Base-by-base conservation (phyloP, 192 early-diverging fungal species). In the Backusella luteola region DNA sequence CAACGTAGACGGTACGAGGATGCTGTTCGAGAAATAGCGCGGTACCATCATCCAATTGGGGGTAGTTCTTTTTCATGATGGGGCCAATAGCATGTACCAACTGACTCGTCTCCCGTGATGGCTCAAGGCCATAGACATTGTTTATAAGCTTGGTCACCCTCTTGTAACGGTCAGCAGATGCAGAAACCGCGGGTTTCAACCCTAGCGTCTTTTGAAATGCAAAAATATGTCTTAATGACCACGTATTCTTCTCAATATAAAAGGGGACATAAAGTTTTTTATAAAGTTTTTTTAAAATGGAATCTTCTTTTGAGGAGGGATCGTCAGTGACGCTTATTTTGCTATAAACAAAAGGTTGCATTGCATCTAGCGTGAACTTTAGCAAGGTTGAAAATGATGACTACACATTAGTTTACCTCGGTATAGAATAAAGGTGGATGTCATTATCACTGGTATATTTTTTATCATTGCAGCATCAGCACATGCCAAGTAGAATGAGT, bases 71-170 rank as follows among this genome's bases (percentile, higher is more conserved):
- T 69, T 66, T 71, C 67, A 82, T 74, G 4, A 85, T 73, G 5
- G 84, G 81, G 0, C 81, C 81, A 63, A 82, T 44, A 23, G 66
- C 46, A n/a, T 75, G 38, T 1, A 81, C 68, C 34, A 81, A 73
- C 11, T 76, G 73, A 7, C 73, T 73, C 9, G 66, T 7, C 6
- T 76, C 49, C 4, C 76, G 72, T 21, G 80, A 53, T 0, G 46
- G 19, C n/a, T 81, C 76, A n/a, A 81, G 53, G 0, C 78, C 74
- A 29, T 44, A 80, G 7, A 70, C 69, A 12, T 39, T 80, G 63
- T 80, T 80, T 0, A 76, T 26, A 0, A 80, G n/a, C 34, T 76
- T 80, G 7, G 70, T 0, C 2, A 29, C 4, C 8, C 26, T 63
- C 23, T 26, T 63, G 56, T 29, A 63, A 63, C 56, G 56, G 26